Evolutionary conservation across 2,329 filamentous ascomycete genomes (phyloP), one percentile per base, ranked within the genome.

Genomic region (Dothideomycetes sp.): DNA sequence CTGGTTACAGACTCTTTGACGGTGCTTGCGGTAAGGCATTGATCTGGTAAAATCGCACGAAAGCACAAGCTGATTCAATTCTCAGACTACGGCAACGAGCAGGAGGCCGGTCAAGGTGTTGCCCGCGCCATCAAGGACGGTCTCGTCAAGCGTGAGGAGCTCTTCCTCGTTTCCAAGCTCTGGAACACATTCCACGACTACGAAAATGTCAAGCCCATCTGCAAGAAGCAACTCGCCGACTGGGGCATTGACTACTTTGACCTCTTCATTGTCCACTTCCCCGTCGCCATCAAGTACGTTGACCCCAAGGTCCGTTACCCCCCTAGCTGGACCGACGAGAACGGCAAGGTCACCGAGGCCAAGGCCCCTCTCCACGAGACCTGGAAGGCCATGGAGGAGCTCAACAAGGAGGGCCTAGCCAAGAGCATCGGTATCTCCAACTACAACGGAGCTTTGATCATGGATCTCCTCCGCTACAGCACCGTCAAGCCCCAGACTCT

Each of bases 141-240:
- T 30, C 63, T 89, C 44, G 83, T 88, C 52, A 86, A 80, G 70
- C 81, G 84, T 45, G 78, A 84, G 64, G 85, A 94, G 17, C 82
- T 94, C 59, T 94, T 94, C 76, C 79, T 94, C 58, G 83, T 88
- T 49, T 86, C 82, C 64, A 94, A 94, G 72, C 80, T 94, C 44
- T 94, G 87, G 86, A 87, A 89, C 69, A 80, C 80, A 51, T 94
- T 87, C 76, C 85, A 94, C 70, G 82, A 89, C 55, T 72, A 71
- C 53, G 80, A 89, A 52, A 73, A 74, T 53, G 84, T 89, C 47
- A 77, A 81, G 64, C 78, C 79, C 44, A 86, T 91, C 58, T 74
- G 70, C 63, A 76, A 76, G 62, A 80, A 80, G 58, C 83, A 88
- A 66, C 78, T 88, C 47, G 74, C 77, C 51, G 83, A 89, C 70